A percentile compares a stretch with the other conserved stretches of the same genome.
Conservation (phyloP, 345 rosid genomes). For the Salix dunnii region DNA sequence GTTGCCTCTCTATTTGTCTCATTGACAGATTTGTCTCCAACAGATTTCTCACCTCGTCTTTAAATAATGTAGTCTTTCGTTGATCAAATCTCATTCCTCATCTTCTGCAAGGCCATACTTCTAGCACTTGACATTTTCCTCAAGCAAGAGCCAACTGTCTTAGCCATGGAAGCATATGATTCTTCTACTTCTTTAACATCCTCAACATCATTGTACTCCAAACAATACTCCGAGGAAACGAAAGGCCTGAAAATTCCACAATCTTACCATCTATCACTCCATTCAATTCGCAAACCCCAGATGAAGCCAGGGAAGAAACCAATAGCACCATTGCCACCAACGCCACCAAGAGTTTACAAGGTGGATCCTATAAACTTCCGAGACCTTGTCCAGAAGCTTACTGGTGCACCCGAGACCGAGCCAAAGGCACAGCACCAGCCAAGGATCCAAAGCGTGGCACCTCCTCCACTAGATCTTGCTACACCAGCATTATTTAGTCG, state of each 20-base stretch:
- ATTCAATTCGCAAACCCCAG: constrained; percentile 48
- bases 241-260: constrained; percentile 5
- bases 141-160: too few species aligned
- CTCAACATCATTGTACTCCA: constrained; percentile 7
- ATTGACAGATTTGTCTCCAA: neutral
- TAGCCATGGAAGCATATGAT: constrained; percentile 29
- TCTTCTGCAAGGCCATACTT: neutral
- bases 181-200: constrained; percentile 29
- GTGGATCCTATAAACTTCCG: constrained; percentile 74
- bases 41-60: neutral
- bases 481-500: neutral
- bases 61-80: neutral
- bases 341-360: constrained; percentile 62
- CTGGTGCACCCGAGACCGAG: constrained; percentile 40
- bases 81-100: neutral
- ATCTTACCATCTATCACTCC: constrained; percentile 42
- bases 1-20: neutral
- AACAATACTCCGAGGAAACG: constrained; percentile 11
- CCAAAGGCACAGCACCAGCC: constrained; percentile 8
- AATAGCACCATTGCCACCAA: constrained; percentile 58
- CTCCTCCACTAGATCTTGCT: constrained; percentile 40
- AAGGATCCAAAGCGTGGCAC: constrained; percentile 40
- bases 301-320: constrained; percentile 63
- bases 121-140: too few species aligned
- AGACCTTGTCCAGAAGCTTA: constrained; percentile 82